Evolutionary conservation across 805 yeast species (phyloP), one percentile per base, ranked within the genome.

Genomic region (Kodamaea lidongshanica): DNA sequence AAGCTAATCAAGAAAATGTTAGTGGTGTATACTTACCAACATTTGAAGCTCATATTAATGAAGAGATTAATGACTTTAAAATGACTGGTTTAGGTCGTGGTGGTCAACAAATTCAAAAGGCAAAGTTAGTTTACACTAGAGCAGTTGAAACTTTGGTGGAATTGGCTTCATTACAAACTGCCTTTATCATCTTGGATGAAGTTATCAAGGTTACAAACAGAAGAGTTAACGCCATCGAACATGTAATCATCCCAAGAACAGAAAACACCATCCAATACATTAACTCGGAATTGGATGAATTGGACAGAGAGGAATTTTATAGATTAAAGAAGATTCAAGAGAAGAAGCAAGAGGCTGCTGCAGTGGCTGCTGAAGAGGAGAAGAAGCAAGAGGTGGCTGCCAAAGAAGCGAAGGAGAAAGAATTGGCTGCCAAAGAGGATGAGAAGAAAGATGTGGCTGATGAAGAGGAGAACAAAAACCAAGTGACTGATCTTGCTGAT

Each of bases 201-300:
- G 98, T 89, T 36, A 92, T 89, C 58, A 92, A 92, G 59, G 96
- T 92, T 38, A 89, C 98, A 32, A 89, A 89, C 61, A 77, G 98
- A 67, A 84, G 98, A 71, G 98, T 89, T 50, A 89, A 89, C 56
- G 97, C 98, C 40, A 89, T 89, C 59, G 98, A 89, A 65, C 97
- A 89, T 52, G 97, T 89, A 26, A 88, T 89, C 48, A 89, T 89
- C 38, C 98, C 98, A 45, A 76, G 97, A 61, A 92, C 97, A 2
- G 96, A 92, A 58, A 89, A 89, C 61, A 89, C 98, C 16, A 89
- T 89, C 50, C 58, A 70, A 30, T 76, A 89, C 62, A 89, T 89
- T 67, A 88, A 87, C 58, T 83, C 95, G 19, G 98, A 89, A 60
- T 73, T 89, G 53, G 98, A 92, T 61, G 98, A 89, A 64, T 72